Percentiles rank a stretch among this genome's conserved stretches.
These are phyloP conservation scores for Amanita exitialis DNA, from an alignment of 768 basidiomycete species.

Conservation along the genomic window DNA sequence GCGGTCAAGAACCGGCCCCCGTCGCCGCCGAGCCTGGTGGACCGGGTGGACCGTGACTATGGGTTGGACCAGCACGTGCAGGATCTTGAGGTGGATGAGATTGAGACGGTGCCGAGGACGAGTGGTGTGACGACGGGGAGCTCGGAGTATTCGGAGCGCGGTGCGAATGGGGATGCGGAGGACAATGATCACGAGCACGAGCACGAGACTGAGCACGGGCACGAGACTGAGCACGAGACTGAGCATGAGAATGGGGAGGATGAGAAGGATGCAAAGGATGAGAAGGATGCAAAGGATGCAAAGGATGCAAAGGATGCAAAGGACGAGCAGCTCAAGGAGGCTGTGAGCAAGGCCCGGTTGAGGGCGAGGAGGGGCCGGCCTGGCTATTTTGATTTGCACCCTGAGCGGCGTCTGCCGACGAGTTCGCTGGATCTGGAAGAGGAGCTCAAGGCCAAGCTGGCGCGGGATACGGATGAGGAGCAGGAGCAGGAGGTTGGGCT, in stretches of 20 bases:
- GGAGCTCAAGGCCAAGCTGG: conserved; percentile 27
- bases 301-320: conserved; percentile 16
- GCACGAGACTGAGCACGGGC: conserved; percentile 4
- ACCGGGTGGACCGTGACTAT: conserved; percentile 25
- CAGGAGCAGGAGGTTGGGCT: background rate
- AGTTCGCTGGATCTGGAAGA: conserved; percentile 20
- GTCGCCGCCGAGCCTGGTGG: conserved; percentile 24
- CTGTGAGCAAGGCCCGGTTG: conserved; percentile 18
- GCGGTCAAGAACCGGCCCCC: conserved; percentile 32
- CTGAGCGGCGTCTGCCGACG: conserved; percentile 43
- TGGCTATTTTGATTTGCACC: conserved; percentile 75
- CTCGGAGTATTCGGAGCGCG: background rate
- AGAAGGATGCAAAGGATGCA: conserved; percentile 16
- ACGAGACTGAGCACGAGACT: conserved; percentile 13
- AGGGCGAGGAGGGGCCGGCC: conserved; percentile 32
- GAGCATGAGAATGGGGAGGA: conserved; percentile 16
- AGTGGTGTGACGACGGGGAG: conserved; percentile 13
- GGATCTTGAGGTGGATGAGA: conserved; percentile 41
- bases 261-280: conserved; percentile 9
- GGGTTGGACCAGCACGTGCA: conserved; percentile 24
- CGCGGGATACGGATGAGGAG: conserved; percentile 20
- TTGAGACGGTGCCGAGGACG: conserved; percentile 34
- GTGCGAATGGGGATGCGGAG: conserved; percentile 4
- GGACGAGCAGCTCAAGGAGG: conserved; percentile 14
- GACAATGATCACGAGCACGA: conserved; percentile 15